These are phyloP conservation scores for Crataegus laevigata DNA, from an alignment of 306 rosid species.

Conservation along the genomic window DNA sequence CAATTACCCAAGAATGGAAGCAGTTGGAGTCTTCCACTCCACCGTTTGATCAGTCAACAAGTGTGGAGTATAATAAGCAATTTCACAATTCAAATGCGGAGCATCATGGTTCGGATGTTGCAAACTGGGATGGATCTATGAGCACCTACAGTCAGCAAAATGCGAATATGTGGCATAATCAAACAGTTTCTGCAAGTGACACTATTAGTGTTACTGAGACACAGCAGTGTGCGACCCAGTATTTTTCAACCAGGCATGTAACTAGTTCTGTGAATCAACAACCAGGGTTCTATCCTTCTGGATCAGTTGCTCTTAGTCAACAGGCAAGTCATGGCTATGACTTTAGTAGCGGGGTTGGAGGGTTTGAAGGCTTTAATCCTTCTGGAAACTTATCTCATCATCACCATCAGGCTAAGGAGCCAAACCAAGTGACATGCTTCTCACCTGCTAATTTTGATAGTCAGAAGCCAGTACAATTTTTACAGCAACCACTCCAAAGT, in stretches of 20 bases:
- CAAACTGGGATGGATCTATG: slow-evolving; percentile 35
- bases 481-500: slow-evolving; percentile 39
- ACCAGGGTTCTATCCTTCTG: slow-evolving; percentile 32
- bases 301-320: slow-evolving; percentile 29
- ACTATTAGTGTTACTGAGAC: slow-evolving; percentile 25
- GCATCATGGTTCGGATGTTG: slow-evolving; percentile 33
- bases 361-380: slow-evolving; percentile 29
- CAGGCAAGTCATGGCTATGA: slow-evolving; percentile 26
- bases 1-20: slow-evolving; percentile 53
- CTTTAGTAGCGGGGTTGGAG: slow-evolving; percentile 29
- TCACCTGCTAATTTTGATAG: slow-evolving; percentile 35
- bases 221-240: slow-evolving; percentile 26
- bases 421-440: slow-evolving; percentile 32
- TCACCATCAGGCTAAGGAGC: slow-evolving; percentile 30
- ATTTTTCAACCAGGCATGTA: not conserved
- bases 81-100: not conserved
- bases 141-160: slow-evolving; percentile 38
- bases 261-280: slow-evolving; percentile 31
- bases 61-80: slow-evolving; percentile 28
- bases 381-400: slow-evolving; percentile 26
- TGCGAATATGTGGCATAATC: slow-evolving; percentile 23
- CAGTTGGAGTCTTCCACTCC: slow-evolving; percentile 42
- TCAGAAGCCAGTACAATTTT: slow-evolving; percentile 24
- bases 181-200: slow-evolving; percentile 19
- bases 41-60: slow-evolving; percentile 23